phyloP scores from a whole-genome alignment of 129 eudicot species.

The Artemisia annua region DNA sequence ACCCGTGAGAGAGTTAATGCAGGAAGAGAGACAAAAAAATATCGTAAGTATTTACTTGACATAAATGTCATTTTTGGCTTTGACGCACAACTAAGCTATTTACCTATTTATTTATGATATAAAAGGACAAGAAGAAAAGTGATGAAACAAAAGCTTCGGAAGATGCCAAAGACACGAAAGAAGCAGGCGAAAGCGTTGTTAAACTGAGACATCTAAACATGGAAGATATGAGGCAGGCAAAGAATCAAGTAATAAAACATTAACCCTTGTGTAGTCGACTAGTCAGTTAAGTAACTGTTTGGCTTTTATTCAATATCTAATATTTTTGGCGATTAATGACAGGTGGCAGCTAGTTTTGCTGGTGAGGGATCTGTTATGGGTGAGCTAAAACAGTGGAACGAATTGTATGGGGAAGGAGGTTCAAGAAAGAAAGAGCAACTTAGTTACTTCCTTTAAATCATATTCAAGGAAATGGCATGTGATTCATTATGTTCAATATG shows the following conservation, averaged over 20 bases:
- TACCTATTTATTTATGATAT: not conserved
- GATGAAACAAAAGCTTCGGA: slow-evolving; percentile 18
- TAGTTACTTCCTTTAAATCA: slow-evolving; percentile 67
- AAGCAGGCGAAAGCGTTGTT: slow-evolving; percentile 58
- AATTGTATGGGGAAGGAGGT: slow-evolving; percentile 88
- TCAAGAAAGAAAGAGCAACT: slow-evolving; percentile 80
- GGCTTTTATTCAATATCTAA: not conserved
- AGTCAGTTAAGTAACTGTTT: not conserved
- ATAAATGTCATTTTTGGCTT: not conserved
- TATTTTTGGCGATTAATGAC: slow-evolving; percentile 10
- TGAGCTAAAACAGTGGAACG: slow-evolving; percentile 88
- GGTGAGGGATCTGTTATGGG: slow-evolving; percentile 71
- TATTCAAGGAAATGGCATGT: not conserved
- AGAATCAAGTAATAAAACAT: slow-evolving; percentile 60
- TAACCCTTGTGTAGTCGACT: not conserved
- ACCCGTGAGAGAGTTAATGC: slow-evolving; percentile 91
- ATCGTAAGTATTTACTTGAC: slow-evolving; percentile 36
- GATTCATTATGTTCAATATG: not conserved
- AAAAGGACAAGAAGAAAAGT: slow-evolving; percentile 58
- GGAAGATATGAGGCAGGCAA: slow-evolving; percentile 88
- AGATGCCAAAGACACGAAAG: slow-evolving; percentile 29
- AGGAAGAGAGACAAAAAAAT: slow-evolving; percentile 73
- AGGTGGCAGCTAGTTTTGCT: slow-evolving; percentile 94
- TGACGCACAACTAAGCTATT: not conserved
- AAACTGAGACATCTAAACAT: slow-evolving; percentile 73